Percentiles rank a stretch among this genome's conserved stretches.
Evolutionary conservation across 495 filamentous ascomycete species (phyloP).

Genomic region (Alectoria sarmentosa): DNA sequence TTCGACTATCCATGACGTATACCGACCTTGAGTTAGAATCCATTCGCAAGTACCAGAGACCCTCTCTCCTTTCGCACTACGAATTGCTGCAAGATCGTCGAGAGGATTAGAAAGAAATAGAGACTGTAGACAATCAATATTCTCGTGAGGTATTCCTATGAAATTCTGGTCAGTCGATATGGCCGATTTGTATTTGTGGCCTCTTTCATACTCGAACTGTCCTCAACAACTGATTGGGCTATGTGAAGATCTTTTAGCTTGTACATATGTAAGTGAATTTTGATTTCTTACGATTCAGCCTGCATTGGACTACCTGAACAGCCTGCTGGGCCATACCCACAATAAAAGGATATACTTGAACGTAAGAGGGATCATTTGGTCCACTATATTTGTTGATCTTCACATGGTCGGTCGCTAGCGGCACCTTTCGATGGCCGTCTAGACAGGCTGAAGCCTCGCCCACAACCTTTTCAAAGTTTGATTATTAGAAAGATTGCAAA

Average conservation of each 20-base stretch:
- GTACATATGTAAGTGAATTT: not conserved
- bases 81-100: conserved; percentile 6
- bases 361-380: conserved; percentile 4
- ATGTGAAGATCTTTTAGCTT: not conserved
- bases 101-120: conserved; percentile 6
- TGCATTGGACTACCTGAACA: not conserved
- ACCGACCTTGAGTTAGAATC: conserved; percentile 35
- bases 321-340: conserved; percentile 6
- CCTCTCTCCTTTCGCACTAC: conserved; percentile 26
- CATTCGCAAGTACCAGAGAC: conserved; percentile 42
- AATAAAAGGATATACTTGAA: not conserved
- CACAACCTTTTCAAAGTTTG: not conserved
- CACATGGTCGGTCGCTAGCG: conserved; percentile 7
- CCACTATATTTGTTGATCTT: conserved; percentile 11
- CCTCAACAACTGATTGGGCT: conserved; percentile 1
- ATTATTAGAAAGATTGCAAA: not conserved
- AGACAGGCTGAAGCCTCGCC: conserved; percentile 6
- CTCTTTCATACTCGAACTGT: not conserved
- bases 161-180: not conserved
- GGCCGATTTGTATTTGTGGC: not conserved
- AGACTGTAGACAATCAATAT: not conserved
- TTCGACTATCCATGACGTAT: conserved; percentile 35
- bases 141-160: not conserved
- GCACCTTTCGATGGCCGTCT: conserved; percentile 11
- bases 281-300: conserved; percentile 1